These are phyloP conservation scores for Gnomoniopsis sp. DNA, from an alignment of 2,329 filamentous ascomycete species.

Conservation along the genomic window DNA sequence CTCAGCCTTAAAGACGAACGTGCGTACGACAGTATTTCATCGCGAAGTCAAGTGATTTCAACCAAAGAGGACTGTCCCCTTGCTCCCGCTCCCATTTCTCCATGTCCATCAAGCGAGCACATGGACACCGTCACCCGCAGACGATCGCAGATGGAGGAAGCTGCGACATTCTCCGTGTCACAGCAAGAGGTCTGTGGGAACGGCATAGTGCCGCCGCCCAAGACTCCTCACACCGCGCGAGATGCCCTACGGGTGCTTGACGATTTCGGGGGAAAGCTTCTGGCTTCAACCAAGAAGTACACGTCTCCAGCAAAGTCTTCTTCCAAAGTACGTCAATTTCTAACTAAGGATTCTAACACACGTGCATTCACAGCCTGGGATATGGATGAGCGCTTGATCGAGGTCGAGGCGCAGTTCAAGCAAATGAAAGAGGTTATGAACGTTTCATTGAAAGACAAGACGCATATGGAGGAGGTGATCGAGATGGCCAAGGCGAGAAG, in stretches of 20 bases:
- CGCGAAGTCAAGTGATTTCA: slow-evolving; percentile 46
- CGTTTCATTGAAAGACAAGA: slow-evolving; percentile 64
- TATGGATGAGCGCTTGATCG: slow-evolving; percentile 70
- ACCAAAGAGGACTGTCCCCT: slow-evolving; percentile 24
- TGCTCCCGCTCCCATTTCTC: slow-evolving; percentile 11
- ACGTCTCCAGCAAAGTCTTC: slow-evolving; percentile 38
- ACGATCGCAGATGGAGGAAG: slow-evolving; percentile 24
- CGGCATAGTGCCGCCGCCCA: slow-evolving; percentile 24
- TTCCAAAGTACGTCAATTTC: slow-evolving; percentile 39
- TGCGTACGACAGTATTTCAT: slow-evolving; percentile 16
- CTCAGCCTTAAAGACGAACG: slow-evolving; percentile 37
- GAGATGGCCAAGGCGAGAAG: slow-evolving; percentile 71
- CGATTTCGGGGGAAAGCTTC: slow-evolving; percentile 24
- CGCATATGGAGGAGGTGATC: slow-evolving; percentile 69
- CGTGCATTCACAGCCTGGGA: slow-evolving; percentile 69
- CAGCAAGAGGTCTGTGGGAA: slow-evolving; percentile 13
- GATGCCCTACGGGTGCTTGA: slow-evolving; percentile 19
- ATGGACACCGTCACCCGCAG: slow-evolving; percentile 27
- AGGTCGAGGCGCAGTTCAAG: slow-evolving; percentile 72
- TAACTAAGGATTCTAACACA: slow-evolving; percentile 73
- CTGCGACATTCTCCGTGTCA: slow-evolving; percentile 10
- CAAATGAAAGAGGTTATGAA: slow-evolving; percentile 71
- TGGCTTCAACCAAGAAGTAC: slow-evolving; percentile 30
- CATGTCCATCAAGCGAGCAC: slow-evolving; percentile 22
- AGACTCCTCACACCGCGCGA: slow-evolving; percentile 23